These are phyloP conservation scores for Dispira simplex DNA, from an alignment of 192 early-diverging fungal genomes.

Conservation along the genomic window DNA sequence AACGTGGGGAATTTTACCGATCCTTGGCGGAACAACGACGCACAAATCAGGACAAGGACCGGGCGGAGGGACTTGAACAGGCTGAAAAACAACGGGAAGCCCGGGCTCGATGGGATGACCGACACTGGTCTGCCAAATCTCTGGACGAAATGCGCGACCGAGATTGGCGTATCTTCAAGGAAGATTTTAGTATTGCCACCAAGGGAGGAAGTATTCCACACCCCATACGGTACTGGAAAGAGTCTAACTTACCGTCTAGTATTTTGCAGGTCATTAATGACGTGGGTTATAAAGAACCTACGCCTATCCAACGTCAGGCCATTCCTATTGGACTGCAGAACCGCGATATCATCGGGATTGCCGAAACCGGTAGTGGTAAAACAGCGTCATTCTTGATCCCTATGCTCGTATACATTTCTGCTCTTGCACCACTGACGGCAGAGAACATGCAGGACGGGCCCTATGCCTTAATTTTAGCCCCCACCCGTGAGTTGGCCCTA, in stretches of 20 bases:
- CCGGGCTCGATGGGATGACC: constrained; percentile 54
- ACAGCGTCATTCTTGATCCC: constrained; percentile 94
- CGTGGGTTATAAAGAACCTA: constrained; percentile 86
- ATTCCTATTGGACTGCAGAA: constrained; percentile 92
- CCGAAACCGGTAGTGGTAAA: constrained; percentile 89
- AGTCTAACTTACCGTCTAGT: constrained; percentile 44
- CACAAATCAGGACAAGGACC: constrained; percentile 35
- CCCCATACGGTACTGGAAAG: constrained; percentile 79
- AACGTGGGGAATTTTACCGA: constrained; percentile 52
- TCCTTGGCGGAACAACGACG: constrained; percentile 40
- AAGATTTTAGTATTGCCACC: constrained; percentile 91
- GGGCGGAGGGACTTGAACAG: constrained; percentile 20
- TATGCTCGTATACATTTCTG: constrained; percentile 78
- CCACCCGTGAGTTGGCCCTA: constrained; percentile 92
- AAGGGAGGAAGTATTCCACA: constrained; percentile 86
- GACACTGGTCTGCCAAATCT: constrained; percentile 91
- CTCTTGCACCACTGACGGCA: constrained; percentile 59
- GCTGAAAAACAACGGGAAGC: not conserved
- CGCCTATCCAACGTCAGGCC: constrained; percentile 94
- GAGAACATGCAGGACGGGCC: constrained; percentile 74
- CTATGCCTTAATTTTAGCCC: constrained; percentile 87
- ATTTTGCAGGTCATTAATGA: constrained; percentile 63
- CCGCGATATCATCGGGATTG: constrained; percentile 76
- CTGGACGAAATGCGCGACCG: constrained; percentile 85
- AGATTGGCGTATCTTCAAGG: constrained; percentile 99